Conservation (phyloP, 371 early-diverging fungal genomes). For the Mortierella sp. region DNA sequence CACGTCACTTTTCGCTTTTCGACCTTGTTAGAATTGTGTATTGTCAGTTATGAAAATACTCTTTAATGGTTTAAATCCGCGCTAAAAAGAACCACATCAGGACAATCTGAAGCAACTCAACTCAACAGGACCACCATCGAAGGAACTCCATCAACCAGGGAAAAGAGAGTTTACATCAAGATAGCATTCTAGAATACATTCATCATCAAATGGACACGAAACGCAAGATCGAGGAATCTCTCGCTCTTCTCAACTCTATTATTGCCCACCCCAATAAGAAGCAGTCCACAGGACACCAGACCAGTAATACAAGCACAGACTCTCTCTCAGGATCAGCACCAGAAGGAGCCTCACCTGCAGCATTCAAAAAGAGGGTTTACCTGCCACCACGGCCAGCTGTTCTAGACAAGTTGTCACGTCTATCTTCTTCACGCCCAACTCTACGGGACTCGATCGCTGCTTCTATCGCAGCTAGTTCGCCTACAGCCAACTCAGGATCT, state of each 20-base stretch:
- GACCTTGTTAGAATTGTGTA: too few species aligned
- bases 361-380: constrained; percentile 19
- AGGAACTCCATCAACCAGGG: background rate
- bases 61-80: background rate
- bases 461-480: constrained; percentile 47
- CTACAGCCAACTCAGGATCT: constrained; percentile 1
- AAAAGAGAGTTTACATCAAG: too few species aligned
- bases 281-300: constrained; percentile 4
- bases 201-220: constrained; percentile 26
- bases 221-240: constrained; percentile 50
- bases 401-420: constrained; percentile 41
- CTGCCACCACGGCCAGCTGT: constrained; percentile 44
- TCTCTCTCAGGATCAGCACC: background rate
- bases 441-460: constrained; percentile 51
- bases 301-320: background rate
- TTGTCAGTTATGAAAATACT: too few species aligned
- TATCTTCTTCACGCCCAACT: constrained; percentile 34
- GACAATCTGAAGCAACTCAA: too few species aligned
- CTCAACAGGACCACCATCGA: background rate
- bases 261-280: constrained; percentile 40
- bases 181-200: too few species aligned
- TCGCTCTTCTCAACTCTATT: constrained; percentile 53
- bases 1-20: background rate
- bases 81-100: background rate
- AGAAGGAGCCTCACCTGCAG: background rate